These are phyloP conservation scores for Xylaria grammica DNA, from an alignment of 495 filamentous ascomycete species.

Conservation along the genomic window DNA sequence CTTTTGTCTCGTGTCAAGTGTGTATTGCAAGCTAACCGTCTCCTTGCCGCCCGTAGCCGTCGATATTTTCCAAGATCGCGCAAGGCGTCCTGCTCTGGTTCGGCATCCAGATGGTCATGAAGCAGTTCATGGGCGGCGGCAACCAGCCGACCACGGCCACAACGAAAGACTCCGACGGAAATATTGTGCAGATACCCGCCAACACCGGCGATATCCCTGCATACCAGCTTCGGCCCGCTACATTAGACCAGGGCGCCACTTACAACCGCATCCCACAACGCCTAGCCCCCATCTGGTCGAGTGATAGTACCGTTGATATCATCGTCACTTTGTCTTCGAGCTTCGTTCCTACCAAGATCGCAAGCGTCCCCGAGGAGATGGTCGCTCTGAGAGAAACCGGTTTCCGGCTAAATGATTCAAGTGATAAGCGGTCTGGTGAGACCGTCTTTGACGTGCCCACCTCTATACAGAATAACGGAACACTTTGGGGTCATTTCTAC, in stretches of 20 bases:
- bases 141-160: constrained; percentile 54
- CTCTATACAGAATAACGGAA: constrained; percentile 87
- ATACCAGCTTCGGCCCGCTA: constrained; percentile 67
- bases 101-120: constrained; percentile 53
- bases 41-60: constrained; percentile 27
- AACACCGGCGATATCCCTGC: constrained; percentile 61
- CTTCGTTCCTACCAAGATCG: constrained; percentile 69
- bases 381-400: constrained; percentile 79
- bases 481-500: constrained; percentile 92
- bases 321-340: constrained; percentile 82
- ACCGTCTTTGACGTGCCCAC: constrained; percentile 79
- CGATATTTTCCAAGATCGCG: constrained; percentile 44
- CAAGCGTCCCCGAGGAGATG: constrained; percentile 55
- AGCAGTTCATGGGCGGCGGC: constrained; percentile 48
- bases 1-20: constrained; percentile 1
- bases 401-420: constrained; percentile 81
- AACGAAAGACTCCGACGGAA: constrained; percentile 52
- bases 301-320: constrained; percentile 79
- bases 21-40: constrained; percentile 27
- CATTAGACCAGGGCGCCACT: constrained; percentile 61
- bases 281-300: constrained; percentile 87
- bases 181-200: constrained; percentile 48
- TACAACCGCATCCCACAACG: constrained; percentile 77
- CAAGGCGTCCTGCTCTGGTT: constrained; percentile 50
- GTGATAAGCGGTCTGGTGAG: constrained; percentile 76